Base-by-base conservation (phyloP, 2,329 filamentous ascomycete genomes). In the Colletotrichum tamarilloi region DNA sequence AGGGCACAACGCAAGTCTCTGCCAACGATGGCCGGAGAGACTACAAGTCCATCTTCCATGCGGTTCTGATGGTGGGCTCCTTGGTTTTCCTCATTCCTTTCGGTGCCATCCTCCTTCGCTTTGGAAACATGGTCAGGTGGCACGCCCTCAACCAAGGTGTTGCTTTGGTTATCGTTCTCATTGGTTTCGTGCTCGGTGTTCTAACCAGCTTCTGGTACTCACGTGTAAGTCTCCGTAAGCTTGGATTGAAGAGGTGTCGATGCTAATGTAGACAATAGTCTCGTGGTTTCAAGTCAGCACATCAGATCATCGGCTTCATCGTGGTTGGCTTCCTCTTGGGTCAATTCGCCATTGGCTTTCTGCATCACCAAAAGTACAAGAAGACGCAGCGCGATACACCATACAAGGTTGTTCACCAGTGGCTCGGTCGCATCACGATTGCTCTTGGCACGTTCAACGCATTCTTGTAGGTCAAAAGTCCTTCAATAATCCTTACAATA, bases 231-330 rank as follows among this genome's bases (percentile, higher is more conserved):
- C 4, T 4, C 28, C 14, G 22, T 35, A 4, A 11, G 28, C 14
- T 14, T 26, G 32, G 6, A 14, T 32, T 4, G 5, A 4, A 19
- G 24, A 38, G 30, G 35, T 6, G 6, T 14, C 46, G 26, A 58
- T 35, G 30, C 60, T 62, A 24, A 66, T 60, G 22, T 11, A 7
- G 46, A 38, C 12, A 8, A 7, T 19, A 90, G 87, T 88, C 89
- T 22, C 87, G 85, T 62, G 81, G 81, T 11, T 89, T 90, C 80
- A 85, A 84, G 57, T 85, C 85, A 1, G 80, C 84, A 9, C 91
- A 92, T 77, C 90, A 92, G 77, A 83, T 92, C 62, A 81, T 92
- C 69, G 91, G 91, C 9, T 83, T 90, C 69, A 78, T 91, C 19
- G 81, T 91, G 52, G 82, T 89, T 58, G 80, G 85, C 56, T 84